Evolutionary conservation across 2,329 filamentous ascomycete species (phyloP).

Genomic region (Neonectria sp.): DNA sequence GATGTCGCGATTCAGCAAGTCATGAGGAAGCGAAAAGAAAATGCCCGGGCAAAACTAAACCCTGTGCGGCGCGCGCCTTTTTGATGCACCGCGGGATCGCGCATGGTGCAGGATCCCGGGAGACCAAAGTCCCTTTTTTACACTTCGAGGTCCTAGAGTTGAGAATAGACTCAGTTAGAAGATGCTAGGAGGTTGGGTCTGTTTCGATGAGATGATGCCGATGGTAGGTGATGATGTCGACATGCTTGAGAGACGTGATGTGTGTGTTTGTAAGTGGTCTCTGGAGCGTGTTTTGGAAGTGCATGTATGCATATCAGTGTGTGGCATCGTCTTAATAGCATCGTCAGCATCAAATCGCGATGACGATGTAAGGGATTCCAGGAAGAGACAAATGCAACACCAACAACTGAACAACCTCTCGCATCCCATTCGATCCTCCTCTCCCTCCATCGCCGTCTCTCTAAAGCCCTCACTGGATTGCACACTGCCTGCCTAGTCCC

Average conservation of each 20-base stretch:
- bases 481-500: conserved; percentile 15
- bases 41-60: neutral
- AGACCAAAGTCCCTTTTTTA: conserved; percentile 31
- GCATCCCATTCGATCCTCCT: neutral
- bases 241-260: neutral
- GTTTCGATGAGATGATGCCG: neutral
- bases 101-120: conserved; percentile 1
- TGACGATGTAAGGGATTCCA: neutral
- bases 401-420: neutral
- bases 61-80: neutral
- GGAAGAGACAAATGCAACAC: neutral
- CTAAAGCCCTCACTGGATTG: conserved; percentile 18
- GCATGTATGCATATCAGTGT: neutral
- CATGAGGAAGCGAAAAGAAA: neutral
- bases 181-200: neutral
- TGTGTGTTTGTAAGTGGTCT: neutral
- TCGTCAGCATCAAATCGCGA: neutral
- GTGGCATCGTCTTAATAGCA: neutral
- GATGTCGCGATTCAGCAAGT: conserved; percentile 3
- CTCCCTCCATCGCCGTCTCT: neutral
- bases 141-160: conserved; percentile 25
- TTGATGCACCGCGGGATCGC: conserved; percentile 1
- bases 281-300: neutral
- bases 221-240: neutral
- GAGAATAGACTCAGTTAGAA: neutral